phyloP scores from a whole-genome alignment of 208 protist species.

The Crithidia mellificae region DNA sequence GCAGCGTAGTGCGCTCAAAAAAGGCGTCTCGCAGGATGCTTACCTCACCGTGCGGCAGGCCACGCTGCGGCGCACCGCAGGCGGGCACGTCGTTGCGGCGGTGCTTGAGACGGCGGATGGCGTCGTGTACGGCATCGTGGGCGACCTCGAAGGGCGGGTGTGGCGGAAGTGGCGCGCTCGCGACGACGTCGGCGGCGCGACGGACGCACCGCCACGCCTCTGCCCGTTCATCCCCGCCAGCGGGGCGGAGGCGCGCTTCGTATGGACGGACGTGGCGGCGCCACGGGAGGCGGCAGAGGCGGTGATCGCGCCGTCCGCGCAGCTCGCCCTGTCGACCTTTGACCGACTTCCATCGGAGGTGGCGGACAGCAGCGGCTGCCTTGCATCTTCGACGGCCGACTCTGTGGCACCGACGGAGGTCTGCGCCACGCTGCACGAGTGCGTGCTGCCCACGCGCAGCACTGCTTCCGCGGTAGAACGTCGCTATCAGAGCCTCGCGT shows the following conservation, averaged over 20 bases:
- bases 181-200: neutral
- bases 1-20: neutral
- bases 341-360: constrained; percentile 31
- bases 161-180: constrained; percentile 50
- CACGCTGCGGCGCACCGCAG: constrained; percentile 34
- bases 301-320: constrained; percentile 35
- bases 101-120: constrained; percentile 27
- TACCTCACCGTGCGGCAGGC: constrained; percentile 38
- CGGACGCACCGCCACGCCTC: constrained; percentile 9
- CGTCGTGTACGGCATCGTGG: constrained; percentile 41
- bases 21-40: neutral
- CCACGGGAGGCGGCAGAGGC: constrained; percentile 35
- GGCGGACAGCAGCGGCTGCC: neutral
- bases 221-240: constrained; percentile 36
- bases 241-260: constrained; percentile 37
- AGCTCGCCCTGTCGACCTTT: constrained; percentile 64
- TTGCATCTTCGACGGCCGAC: neutral
- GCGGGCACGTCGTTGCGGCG: constrained; percentile 40
- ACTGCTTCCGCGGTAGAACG: constrained; percentile 3
- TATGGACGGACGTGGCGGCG: constrained; percentile 38
- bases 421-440: constrained; percentile 40
- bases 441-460: constrained; percentile 32
- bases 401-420: neutral
- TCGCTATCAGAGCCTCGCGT: constrained; percentile 38
- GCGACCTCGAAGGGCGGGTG: constrained; percentile 22